These are phyloP conservation scores for Hemileccinum rubropunctum DNA, from an alignment of 768 basidiomycete genomes.

Conservation along the genomic window DNA sequence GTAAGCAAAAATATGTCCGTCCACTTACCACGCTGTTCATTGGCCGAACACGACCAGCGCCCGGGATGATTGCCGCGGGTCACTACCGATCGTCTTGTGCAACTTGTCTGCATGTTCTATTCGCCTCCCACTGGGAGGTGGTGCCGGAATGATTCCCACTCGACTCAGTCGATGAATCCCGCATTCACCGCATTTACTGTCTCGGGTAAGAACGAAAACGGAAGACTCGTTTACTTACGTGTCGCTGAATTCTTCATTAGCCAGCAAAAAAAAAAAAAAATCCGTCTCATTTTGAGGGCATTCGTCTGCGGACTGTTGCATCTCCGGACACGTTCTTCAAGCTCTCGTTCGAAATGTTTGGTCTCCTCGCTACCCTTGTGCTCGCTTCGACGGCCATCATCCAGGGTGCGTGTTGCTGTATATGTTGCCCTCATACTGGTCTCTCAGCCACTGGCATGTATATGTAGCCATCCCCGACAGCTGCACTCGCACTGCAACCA, in stretches of 20 bases:
- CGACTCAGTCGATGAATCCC: no score
- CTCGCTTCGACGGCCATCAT: conserved; percentile 10
- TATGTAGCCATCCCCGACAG: conserved; percentile 37
- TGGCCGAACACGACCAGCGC: no score
- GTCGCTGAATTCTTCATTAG: not conserved
- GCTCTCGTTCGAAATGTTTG: conserved; percentile 15
- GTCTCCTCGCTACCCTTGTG: conserved; percentile 11
- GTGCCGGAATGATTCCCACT: no score
- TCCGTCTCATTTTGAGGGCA: not conserved
- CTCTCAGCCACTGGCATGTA: no score
- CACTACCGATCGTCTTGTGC: no score
- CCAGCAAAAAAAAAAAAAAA: conserved; percentile 16
- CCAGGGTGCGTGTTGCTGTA: conserved; percentile 17
- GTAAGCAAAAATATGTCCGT: no score
- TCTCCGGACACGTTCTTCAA: not conserved
- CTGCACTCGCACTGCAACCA: conserved; percentile 60
- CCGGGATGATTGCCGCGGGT: no score
- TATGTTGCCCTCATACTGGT: not conserved
- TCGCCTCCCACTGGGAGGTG: no score
- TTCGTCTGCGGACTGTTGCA: not conserved
- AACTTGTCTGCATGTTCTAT: no score
- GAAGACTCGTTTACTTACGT: not conserved
- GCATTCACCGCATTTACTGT: no score
- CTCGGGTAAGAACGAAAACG: no score
- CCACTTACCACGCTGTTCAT: no score